These are phyloP conservation scores for Cylindrotheca fusiformis DNA, from an alignment of 108 stramenopile species.

Conservation along the genomic window DNA sequence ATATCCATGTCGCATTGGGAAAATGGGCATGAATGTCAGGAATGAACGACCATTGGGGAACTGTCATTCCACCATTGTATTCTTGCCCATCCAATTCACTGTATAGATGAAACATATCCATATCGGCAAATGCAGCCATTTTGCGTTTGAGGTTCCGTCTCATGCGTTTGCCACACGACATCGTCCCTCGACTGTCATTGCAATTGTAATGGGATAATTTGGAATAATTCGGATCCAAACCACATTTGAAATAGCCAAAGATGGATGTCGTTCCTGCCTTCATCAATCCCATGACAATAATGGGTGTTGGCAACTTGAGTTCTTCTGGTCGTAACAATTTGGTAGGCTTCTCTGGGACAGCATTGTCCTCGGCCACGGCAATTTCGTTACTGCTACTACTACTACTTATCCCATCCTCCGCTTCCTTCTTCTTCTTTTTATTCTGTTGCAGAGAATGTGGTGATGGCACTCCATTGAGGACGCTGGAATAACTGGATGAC, in stretches of 20 bases:
- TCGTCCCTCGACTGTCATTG: not conserved
- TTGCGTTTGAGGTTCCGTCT: conserved; percentile 11
- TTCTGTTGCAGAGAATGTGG: not conserved
- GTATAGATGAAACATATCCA: conserved; percentile 19
- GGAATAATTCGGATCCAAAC: conserved; percentile 10
- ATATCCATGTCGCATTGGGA: conserved; percentile 39
- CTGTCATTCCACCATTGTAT: conserved; percentile 21
- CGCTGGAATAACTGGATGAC: too few relatives aligned
- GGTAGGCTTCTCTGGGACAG: not conserved
- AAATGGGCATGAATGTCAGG: conserved; percentile 17
- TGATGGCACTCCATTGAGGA: too few relatives aligned
- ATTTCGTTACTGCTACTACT: not conserved
- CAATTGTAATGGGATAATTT: conserved; percentile 24
- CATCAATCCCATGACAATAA: conserved; percentile 34
- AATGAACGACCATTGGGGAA: conserved; percentile 27
- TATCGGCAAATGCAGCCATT: conserved; percentile 9
- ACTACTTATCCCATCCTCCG: not conserved
- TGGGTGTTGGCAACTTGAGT: conserved; percentile 18
- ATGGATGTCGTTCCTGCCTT: conserved; percentile 35
- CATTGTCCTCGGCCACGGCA: not conserved
- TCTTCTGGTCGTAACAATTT: conserved; percentile 5
- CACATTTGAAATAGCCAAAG: conserved; percentile 31
- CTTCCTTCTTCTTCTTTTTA: not conserved
- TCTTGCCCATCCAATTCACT: conserved; percentile 35
- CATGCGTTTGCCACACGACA: conserved; percentile 28